phyloP scores from a whole-genome alignment of 202 grass and related monocot species.

The Alloteropsis angusta region DNA sequence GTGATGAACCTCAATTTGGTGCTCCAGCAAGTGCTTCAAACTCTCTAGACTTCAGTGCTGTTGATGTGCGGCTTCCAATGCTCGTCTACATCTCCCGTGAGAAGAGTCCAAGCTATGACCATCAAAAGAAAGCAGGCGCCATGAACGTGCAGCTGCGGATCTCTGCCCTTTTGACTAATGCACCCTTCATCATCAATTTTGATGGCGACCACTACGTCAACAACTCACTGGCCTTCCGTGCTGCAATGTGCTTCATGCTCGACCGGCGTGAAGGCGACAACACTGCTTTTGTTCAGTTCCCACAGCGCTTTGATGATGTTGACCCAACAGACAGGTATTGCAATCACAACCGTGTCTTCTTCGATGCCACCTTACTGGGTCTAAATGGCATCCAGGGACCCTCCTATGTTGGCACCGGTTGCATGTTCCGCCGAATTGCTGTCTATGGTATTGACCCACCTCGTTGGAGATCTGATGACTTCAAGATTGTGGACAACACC shows the following conservation, averaged over 20 bases:
- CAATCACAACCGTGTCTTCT: slow-evolving; percentile 82
- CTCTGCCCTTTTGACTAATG: slow-evolving; percentile 77
- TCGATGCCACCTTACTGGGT: slow-evolving; percentile 67
- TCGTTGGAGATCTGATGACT: slow-evolving; percentile 45
- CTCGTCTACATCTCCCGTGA: slow-evolving; percentile 77
- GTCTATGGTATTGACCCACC: slow-evolving; percentile 47
- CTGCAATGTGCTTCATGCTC: slow-evolving; percentile 90
- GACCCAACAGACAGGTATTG: slow-evolving; percentile 81
- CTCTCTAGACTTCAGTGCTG: slow-evolving; percentile 40
- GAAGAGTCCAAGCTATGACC: slow-evolving; percentile 56
- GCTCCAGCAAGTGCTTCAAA: slow-evolving; percentile 18
- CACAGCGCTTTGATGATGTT: slow-evolving; percentile 79
- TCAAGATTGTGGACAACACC: slow-evolving; percentile 32
- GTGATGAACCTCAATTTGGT: slow-evolving; percentile 47
- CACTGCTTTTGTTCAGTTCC: slow-evolving; percentile 78
- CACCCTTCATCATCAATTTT: slow-evolving; percentile 84
- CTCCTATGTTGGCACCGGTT: slow-evolving; percentile 59
- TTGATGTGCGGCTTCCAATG: slow-evolving; percentile 71
- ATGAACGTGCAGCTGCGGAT: slow-evolving; percentile 74
- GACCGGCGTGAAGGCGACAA: slow-evolving; percentile 67
- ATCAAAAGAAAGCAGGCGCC: slow-evolving; percentile 91
- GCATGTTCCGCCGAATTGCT: slow-evolving; percentile 55
- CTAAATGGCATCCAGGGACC: slow-evolving; percentile 77
- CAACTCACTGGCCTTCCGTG: slow-evolving; percentile 70
- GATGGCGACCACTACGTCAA: slow-evolving; percentile 87